phyloP scores from a whole-genome alignment of 768 basidiomycete genomes.

The Leccinum uliginosum region DNA sequence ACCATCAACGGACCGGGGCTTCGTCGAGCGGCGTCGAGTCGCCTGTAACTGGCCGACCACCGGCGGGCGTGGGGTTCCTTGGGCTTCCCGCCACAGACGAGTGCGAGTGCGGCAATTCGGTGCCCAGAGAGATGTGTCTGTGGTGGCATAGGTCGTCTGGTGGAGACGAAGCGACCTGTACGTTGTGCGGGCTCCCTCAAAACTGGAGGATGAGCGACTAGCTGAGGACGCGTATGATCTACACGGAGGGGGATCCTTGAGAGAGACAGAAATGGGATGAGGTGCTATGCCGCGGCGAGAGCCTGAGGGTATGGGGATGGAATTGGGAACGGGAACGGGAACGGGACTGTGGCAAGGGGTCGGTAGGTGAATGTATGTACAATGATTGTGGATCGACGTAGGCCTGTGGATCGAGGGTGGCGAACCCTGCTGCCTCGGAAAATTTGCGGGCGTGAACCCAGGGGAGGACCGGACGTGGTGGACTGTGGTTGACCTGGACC shows the following conservation, averaged over 20 bases:
- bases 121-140: conserved; percentile 9
- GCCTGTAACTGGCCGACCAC: neutral
- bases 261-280: conserved; percentile 4
- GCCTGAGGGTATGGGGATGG: neutral
- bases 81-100: neutral
- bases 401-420: conserved; percentile 9
- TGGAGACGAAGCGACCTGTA: conserved; percentile 1
- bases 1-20: conserved; percentile 17
- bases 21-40: conserved; percentile 14
- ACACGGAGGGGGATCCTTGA: conserved; percentile 1
- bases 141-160: neutral
- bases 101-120: neutral
- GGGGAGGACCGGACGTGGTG: neutral
- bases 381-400: conserved; percentile 2
- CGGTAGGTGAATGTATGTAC: neutral
- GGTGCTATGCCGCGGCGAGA: neutral
- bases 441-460: neutral
- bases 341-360: neutral
- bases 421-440: conserved; percentile 4
- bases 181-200: neutral
- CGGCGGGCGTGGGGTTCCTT: neutral
- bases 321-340: too few species aligned
- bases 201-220: conserved; percentile 17
- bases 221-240: conserved; percentile 4
- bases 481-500: conserved; percentile 1